A percentile compares a stretch with the other conserved stretches of the same genome.
Evolutionary conservation across 2,329 filamentous ascomycete species (phyloP).

Genomic region (Byssochlamys sp.): DNA sequence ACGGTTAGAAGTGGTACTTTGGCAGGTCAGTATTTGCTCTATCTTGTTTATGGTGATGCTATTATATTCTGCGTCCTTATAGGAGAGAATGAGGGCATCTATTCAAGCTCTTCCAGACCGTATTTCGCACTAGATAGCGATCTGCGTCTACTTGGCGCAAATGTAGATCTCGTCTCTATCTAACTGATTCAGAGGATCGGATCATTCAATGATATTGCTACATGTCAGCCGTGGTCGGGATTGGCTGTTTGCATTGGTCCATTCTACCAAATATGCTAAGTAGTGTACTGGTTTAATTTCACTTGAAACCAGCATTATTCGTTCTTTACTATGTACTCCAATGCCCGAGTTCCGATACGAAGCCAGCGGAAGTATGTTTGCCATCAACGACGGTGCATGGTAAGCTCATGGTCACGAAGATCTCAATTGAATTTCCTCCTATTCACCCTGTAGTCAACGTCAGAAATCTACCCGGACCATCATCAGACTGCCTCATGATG

Average conservation of each 20-base stretch:
- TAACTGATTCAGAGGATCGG: not conserved
- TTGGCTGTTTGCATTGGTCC: not conserved
- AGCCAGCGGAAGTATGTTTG: not conserved
- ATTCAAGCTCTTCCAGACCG: not conserved
- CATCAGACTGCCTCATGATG: not conserved
- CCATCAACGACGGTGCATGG: not conserved
- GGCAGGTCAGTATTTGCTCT: not conserved
- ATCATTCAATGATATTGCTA: not conserved
- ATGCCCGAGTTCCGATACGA: not conserved
- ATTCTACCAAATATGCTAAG: no score
- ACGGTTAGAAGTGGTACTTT: not conserved
- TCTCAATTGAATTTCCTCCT: no score
- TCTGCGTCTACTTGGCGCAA: not conserved
- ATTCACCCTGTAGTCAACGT: no score
- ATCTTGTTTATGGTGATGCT: no score
- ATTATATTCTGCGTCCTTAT: no score
- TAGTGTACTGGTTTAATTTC: no score
- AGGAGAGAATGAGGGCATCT: not conserved
- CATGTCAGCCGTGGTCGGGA: not conserved
- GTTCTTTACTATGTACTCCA: no score
- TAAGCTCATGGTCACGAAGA: no score
- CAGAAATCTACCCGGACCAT: no score
- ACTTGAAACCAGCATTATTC: no score
- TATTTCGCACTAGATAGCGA: not conserved
- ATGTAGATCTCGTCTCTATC: not conserved